These are phyloP conservation scores for Aquilaria malaccensis DNA, from an alignment of 345 rosid genomes.

Conservation along the genomic window DNA sequence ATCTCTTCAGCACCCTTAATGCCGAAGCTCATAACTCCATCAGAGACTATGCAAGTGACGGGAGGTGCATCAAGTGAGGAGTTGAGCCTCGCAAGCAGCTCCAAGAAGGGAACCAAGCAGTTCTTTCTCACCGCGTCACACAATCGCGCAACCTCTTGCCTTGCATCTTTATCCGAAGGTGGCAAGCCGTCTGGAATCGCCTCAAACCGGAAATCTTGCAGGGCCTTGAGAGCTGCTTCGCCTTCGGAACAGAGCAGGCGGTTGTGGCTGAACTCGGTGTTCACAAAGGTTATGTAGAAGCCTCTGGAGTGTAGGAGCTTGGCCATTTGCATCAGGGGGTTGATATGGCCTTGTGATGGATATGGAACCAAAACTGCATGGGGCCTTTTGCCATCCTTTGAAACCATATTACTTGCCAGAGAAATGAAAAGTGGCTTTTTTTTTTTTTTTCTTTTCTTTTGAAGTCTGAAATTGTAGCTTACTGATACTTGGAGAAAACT, in stretches of 20 bases:
- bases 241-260: constrained; percentile 26
- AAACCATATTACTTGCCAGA: too few species aligned
- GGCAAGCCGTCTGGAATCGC: constrained; percentile 28
- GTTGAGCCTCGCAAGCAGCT: constrained; percentile 18
- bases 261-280: constrained; percentile 28
- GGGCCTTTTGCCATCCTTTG: background rate
- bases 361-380: constrained; percentile 7
- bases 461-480: too few species aligned
- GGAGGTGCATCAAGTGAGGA: constrained; percentile 17
- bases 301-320: constrained; percentile 19
- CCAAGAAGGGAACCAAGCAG: constrained; percentile 24
- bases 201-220: constrained; percentile 25
- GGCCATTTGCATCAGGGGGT: constrained; percentile 9
- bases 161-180: constrained; percentile 16
- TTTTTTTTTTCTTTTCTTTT: too few species aligned
- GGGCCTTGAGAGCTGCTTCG: constrained; percentile 14
- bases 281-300: constrained; percentile 35
- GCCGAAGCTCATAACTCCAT: constrained; percentile 30
- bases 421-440: too few species aligned
- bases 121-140: constrained; percentile 16
- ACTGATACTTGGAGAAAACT: too few species aligned
- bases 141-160: constrained; percentile 13
- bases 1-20: constrained; percentile 15
- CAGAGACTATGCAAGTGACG: constrained; percentile 23
- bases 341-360: constrained; percentile 16